Percentiles rank a stretch among this genome's conserved stretches.
These are phyloP conservation scores for Fusarium keratoplasticum DNA, from an alignment of 2,329 filamentous ascomycete genomes.

Conservation along the genomic window DNA sequence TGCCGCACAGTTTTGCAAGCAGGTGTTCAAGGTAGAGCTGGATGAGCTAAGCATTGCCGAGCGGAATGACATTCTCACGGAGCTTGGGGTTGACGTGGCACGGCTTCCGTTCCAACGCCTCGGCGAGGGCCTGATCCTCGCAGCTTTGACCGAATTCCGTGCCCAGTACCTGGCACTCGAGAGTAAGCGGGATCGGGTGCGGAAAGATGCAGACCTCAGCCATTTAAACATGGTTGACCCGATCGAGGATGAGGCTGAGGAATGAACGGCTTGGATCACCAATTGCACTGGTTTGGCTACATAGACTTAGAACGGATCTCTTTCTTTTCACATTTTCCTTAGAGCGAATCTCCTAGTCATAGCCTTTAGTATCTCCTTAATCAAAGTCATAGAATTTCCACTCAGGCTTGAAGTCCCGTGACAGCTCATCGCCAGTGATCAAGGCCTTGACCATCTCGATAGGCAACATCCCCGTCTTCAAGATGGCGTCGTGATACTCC, in stretches of 20 bases:
- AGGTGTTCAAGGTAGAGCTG: too few relatives aligned
- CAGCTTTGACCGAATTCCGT: too few relatives aligned
- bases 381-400: slow-evolving; percentile 37
- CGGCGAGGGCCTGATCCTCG: too few relatives aligned
- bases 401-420: slow-evolving; percentile 16
- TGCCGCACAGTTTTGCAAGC: too few relatives aligned
- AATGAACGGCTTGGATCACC: neutral
- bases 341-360: neutral
- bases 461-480: slow-evolving; percentile 22
- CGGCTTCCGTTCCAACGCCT: too few relatives aligned
- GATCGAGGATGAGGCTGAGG: neutral
- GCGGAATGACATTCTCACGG: too few relatives aligned
- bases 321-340: neutral
- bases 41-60: too few relatives aligned
- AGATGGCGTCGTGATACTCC: slow-evolving; percentile 30
- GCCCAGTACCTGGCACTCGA: too few relatives aligned
- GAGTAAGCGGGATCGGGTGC: too few relatives aligned
- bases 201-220: neutral
- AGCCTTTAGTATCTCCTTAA: neutral
- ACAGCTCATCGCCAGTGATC: slow-evolving; percentile 14
- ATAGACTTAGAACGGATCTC: neutral
- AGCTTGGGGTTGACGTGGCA: too few relatives aligned
- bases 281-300: too few relatives aligned
- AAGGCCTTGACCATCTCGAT: slow-evolving; percentile 36
- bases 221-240: neutral